phyloP scores from a whole-genome alignment of 2,329 filamentous ascomycete genomes.

The Dichotomopilus funicola region DNA sequence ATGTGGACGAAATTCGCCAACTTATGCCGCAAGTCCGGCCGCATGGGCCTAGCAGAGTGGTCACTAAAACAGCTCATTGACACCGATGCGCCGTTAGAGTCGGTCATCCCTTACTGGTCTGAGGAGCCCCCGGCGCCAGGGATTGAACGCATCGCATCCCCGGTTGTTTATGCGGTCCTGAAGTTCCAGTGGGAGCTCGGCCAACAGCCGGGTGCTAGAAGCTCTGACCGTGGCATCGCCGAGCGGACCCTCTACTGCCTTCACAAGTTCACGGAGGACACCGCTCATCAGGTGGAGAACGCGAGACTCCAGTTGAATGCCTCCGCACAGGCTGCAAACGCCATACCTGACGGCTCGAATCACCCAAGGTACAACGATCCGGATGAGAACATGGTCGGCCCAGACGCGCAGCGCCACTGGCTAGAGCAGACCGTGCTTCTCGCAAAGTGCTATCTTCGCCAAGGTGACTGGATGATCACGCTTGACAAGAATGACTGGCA shows the following conservation, averaged over 20 bases:
- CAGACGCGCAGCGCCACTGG: conserved; percentile 46
- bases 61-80: conserved; percentile 87
- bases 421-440: conserved; percentile 64
- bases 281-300: conserved; percentile 48
- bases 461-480: conserved; percentile 91
- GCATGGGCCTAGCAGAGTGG: conserved; percentile 91
- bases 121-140: conserved; percentile 31
- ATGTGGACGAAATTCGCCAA: conserved; percentile 99
- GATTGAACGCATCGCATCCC: conserved; percentile 53
- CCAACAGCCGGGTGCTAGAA: conserved; percentile 46
- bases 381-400: conserved; percentile 42
- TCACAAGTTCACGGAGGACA: conserved; percentile 54
- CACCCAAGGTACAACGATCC: conserved; percentile 44
- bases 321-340: conserved; percentile 40
- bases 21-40: conserved; percentile 90
- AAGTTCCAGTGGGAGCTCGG: conserved; percentile 95
- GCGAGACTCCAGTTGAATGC: conserved; percentile 42
- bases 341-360: conserved; percentile 31
- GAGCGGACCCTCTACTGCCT: conserved; percentile 54
- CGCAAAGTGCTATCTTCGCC: conserved; percentile 91
- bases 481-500: conserved; percentile 86
- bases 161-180: conserved; percentile 91
- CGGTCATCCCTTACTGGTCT: conserved; percentile 54
- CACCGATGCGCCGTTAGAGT: conserved; percentile 56
- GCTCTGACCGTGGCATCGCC: conserved; percentile 35